phyloP scores from a whole-genome alignment of 2,329 filamentous ascomycete species.

The Pseudonectria foliicola region DNA sequence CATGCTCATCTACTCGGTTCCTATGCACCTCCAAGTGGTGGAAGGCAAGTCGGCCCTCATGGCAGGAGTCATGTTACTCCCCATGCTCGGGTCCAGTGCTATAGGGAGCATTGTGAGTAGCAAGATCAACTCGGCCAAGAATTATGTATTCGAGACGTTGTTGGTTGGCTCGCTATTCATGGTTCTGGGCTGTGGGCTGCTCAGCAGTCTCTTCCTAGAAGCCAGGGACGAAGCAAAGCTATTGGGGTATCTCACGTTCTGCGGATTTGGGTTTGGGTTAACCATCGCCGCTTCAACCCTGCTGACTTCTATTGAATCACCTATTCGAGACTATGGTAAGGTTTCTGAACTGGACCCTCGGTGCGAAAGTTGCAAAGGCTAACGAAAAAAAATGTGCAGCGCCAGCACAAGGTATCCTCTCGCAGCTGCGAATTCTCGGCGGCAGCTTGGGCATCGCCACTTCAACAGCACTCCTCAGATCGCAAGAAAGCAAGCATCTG shows the following conservation, averaged over 20 bases:
- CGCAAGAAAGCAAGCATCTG: slow-evolving; percentile 23
- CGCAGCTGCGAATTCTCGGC: slow-evolving; percentile 44
- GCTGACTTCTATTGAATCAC: slow-evolving; percentile 34
- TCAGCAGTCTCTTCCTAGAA: slow-evolving; percentile 29
- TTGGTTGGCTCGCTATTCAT: slow-evolving; percentile 35
- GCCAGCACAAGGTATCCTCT: slow-evolving; percentile 45
- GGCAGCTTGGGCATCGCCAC: slow-evolving; percentile 48
- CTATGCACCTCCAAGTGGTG: slow-evolving; percentile 43
- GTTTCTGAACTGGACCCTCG: too few relatives aligned
- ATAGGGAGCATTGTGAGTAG: slow-evolving; percentile 38
- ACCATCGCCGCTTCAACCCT: slow-evolving; percentile 42
- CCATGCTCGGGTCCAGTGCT: slow-evolving; percentile 43
- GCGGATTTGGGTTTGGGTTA: slow-evolving; percentile 47
- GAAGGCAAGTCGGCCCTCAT: slow-evolving; percentile 38
- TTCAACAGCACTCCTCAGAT: slow-evolving; percentile 39
- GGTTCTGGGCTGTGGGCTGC: slow-evolving; percentile 39
- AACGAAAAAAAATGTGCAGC: slow-evolving; percentile 25
- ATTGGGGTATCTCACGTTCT: slow-evolving; percentile 42
- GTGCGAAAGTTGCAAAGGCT: too few relatives aligned
- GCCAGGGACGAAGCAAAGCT: slow-evolving; percentile 35
- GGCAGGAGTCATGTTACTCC: slow-evolving; percentile 45
- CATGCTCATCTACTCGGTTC: slow-evolving; percentile 41
- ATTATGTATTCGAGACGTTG: slow-evolving; percentile 38
- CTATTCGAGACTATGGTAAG: slow-evolving; percentile 40
- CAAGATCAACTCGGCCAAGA: slow-evolving; percentile 33